Evolutionary conservation across 352 stramenopile species (phyloP).

Genomic region (Phytophthora boehmeriae): DNA sequence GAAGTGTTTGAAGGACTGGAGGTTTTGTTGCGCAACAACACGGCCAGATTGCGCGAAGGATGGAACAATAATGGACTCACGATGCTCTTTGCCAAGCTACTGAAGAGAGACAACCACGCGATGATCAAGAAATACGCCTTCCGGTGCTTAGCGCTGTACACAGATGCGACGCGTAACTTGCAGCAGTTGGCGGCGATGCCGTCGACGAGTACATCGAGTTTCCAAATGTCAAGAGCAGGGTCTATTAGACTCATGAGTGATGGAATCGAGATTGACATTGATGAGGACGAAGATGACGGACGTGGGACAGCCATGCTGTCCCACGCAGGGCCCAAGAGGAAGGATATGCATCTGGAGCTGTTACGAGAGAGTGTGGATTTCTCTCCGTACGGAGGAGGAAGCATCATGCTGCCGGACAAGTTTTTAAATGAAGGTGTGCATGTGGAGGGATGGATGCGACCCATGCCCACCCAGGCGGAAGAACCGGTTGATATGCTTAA

Average conservation of each 20-base stretch:
- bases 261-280: conserved; percentile 48
- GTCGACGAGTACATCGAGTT: conserved; percentile 39
- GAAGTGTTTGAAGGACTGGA: conserved; percentile 89
- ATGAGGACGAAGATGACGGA: conserved; percentile 41
- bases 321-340: conserved; percentile 41
- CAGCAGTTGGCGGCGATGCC: conserved; percentile 62
- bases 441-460: conserved; percentile 86
- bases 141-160: conserved; percentile 82
- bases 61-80: conserved; percentile 87
- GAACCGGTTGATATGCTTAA: conserved; percentile 91
- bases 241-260: conserved; percentile 52
- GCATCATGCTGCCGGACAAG: conserved; percentile 77
- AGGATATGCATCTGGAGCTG: conserved; percentile 77
- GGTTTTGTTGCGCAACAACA: conserved; percentile 80
- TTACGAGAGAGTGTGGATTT: conserved; percentile 87
- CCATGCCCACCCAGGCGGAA: conserved; percentile 79
- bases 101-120: conserved; percentile 85
- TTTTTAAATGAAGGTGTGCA: conserved; percentile 87
- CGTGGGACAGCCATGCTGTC: conserved; percentile 47
- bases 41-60: conserved; percentile 65
- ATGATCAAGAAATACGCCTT: conserved; percentile 93
- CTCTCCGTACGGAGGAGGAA: conserved; percentile 82
- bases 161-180: conserved; percentile 76
- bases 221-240: conserved; percentile 36
- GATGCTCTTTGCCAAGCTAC: conserved; percentile 84